Base-by-base conservation (phyloP, 495 filamentous ascomycete genomes). In the Geopyxis carbonaria region DNA sequence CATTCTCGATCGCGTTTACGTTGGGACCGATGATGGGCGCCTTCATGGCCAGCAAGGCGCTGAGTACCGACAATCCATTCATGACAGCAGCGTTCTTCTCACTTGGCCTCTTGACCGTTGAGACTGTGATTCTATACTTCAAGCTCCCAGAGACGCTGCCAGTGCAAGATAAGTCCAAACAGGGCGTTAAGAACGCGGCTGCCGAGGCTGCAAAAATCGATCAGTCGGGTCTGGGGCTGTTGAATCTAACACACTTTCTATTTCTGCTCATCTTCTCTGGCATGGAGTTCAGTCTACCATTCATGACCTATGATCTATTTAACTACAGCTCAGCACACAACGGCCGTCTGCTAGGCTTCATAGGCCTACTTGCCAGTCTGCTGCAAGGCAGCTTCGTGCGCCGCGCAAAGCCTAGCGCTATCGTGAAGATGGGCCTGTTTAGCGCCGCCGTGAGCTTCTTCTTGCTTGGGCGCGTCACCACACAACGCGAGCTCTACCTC, bases 211-310 rank as follows among this genome's bases (percentile, higher is more conserved):
- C 46, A 13, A 60, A 43, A 25, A 15, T 7, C 13, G 38, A 27
- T 23, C 32, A 34, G 16, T 14, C 45, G 44, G 42, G 52, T 16
- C 35, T 47, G 5, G 33, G 24, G 16, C 49, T 92, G n/a, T 71
- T 99, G 25, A 93, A 93, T 55, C 55, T 76, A 5, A 73, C 84
- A 0, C 89, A 99, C 56, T 72, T 99, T 53, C 57, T 75, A 31
- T 99, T 99, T 61, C 72, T 99, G 39, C 73, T 99, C 7, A 92
- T 92, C 48, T 99, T 99, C 60, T 89, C 81, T 16, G 89, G 89
- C 36, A 78, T 99, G 75, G 89, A 99, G 50, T 95, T 93, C 56
- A 80, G 75, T 1, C 74, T 99, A 0, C 84, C 89, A 0, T 99
- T 99, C 61, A 80, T 95, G 69, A 95, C 91, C 0, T 89, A 85